Evolutionary conservation across 768 basidiomycete genomes (phyloP).

Genomic region (Cubamyces lactineus): DNA sequence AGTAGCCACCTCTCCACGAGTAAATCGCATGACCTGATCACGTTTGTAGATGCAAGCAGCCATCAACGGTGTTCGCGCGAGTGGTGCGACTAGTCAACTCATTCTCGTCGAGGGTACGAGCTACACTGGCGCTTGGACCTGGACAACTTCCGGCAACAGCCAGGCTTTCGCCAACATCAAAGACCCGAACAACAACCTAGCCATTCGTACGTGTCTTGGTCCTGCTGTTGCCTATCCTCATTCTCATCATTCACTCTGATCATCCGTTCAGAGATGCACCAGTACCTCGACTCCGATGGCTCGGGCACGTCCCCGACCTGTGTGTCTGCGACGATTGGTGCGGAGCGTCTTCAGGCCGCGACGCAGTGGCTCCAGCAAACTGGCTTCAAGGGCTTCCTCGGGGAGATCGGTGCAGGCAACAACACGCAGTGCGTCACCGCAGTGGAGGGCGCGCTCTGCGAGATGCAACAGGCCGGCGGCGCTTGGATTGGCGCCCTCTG

Average conservation of each 20-base stretch:
- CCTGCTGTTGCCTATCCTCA: background rate
- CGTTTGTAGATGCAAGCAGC: conserved; percentile 57
- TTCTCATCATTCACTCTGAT: background rate
- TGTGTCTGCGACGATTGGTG: conserved; percentile 62
- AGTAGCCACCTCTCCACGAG: conserved; percentile 19
- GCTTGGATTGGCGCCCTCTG: conserved; percentile 60
- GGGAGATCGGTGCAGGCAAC: conserved; percentile 59
- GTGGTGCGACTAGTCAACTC: conserved; percentile 55
- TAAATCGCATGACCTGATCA: conserved; percentile 10
- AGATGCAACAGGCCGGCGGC: conserved; percentile 52
- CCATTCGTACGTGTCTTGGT: conserved; percentile 47
- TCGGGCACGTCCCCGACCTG: conserved; percentile 58
- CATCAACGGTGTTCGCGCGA: conserved; percentile 63
- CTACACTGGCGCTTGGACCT: conserved; percentile 66
- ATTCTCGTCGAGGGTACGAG: conserved; percentile 46
- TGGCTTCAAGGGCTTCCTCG: conserved; percentile 65
- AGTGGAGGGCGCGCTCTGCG: conserved; percentile 57
- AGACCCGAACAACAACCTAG: conserved; percentile 65
- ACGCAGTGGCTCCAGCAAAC: conserved; percentile 61
- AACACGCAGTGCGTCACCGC: conserved; percentile 49
- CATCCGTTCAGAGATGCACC: conserved; percentile 59
- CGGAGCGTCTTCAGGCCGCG: conserved; percentile 56
- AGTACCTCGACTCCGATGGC: conserved; percentile 69
- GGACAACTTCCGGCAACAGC: conserved; percentile 60
- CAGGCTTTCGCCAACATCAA: conserved; percentile 53